Evolutionary conservation across 805 yeast genomes (phyloP), one percentile per base, ranked within the genome.

Genomic region (Metschnikowia colocasiae): DNA sequence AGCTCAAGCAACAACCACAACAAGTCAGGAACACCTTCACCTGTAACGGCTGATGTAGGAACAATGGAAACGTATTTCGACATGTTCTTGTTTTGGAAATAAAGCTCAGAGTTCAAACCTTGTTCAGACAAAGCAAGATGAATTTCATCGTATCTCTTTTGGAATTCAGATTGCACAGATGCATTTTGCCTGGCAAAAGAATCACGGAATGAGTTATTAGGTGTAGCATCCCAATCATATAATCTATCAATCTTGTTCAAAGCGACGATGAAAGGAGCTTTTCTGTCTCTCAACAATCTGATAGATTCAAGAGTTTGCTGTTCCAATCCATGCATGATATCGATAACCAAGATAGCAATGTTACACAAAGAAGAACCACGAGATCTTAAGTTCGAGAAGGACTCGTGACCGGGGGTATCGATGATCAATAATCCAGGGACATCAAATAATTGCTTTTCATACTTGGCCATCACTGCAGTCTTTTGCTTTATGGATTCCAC

Each of bases 321-420:
- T 75, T 94, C 99, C 57, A 94, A 79, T 68, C 99, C 99, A 74
- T 94, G 99, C 96, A 91, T 94, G 62, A 94, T 92, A 70, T 94
- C 99, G 61, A 94, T 90, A 48, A 94, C 99, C 74, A 94, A 79
- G 64, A 94, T 92, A 64, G 99, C 99, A 73, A 94, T 94, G 78
- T 94, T 94, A 89, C 99, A 94, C 59, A 94, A 78, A 6, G 98
- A 92, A 13, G 98, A 92, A 79, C 99, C 99, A 79, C 99, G 90
- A 38, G 97, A 81, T 79, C 99, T 87, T 69, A 94, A 80, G 70
- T 94, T 94, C 41, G 97, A 82, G 80, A 94, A 94, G 51, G 98
- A 91, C 79, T 94, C 99, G 88, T 94, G 99, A 70, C 99, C 99
- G 59, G 99, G 99, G 2, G 99, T 94, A 75, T 94, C 99, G 61